Base-by-base conservation (phyloP, 2,329 filamentous ascomycete genomes). In the Colletotrichum lindemuthianum region DNA sequence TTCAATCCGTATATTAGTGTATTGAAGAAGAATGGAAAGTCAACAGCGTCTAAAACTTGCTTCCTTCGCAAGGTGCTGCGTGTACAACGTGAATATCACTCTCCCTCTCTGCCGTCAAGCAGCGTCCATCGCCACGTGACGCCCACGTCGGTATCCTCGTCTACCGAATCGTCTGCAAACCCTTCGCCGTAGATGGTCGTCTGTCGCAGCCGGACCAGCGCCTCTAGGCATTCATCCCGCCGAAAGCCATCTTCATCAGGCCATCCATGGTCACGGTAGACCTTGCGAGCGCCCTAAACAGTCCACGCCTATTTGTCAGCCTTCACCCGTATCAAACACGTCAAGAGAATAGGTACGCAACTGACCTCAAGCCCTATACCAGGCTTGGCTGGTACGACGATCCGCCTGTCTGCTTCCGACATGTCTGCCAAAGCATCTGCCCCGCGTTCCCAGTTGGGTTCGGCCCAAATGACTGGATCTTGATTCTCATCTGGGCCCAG, bases 401-500 rank as follows among this genome's bases (percentile, higher is more conserved):
- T 41, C 44, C 36, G 34, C 36, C 37, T 47, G 36, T 58, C 34
- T 45, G 12, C 44, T 37, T 13, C 43, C 24, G 16, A 58, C 44
- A 16, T 39, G 37, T 16, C 54, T 11, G 36, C 37, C 37, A 47
- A 24, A 24, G 24, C 44, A 43, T 41, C 16, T 12, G 15, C 13
- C 9, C 33, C 41, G 8, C 24, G 24, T 39, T 50, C 39, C 56
- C 56, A 59, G 48, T 51, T 12, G 11, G 56, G 56, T 33, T 59
- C 56, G 47, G n/a, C 40, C 56, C 56, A 59, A 33, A 59, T 59
- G 10, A 24, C 39, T 8, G 47, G 56, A 13, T 36, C 36, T 7
- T 34, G 47, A 37, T 59, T 39, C 48, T 43, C 40, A 8, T 59
- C 47, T 12, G 33, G 47, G 16, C n/a, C 55, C 24, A 51, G n/a